A percentile compares a stretch with the other conserved stretches of the same genome.
These are phyloP conservation scores for Peronospora belbahrii DNA, from an alignment of 352 stramenopile genomes.

Conservation along the genomic window DNA sequence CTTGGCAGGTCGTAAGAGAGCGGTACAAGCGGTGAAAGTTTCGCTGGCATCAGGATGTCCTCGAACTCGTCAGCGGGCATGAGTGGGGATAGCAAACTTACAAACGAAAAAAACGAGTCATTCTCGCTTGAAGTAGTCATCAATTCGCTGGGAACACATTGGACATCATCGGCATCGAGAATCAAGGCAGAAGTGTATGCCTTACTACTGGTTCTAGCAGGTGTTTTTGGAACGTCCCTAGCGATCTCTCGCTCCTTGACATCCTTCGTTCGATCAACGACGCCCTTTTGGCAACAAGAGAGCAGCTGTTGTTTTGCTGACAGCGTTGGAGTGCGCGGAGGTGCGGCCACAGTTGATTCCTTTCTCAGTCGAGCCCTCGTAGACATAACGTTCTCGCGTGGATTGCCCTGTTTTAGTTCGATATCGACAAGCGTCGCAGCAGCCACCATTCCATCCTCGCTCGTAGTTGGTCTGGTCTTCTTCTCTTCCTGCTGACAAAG, in stretches of 20 bases:
- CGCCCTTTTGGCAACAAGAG: slow-evolving; percentile 26
- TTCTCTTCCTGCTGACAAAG: slow-evolving; percentile 17
- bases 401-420: background rate
- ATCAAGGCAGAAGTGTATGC: slow-evolving; percentile 4
- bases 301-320: slow-evolving; percentile 25
- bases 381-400: background rate
- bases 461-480: slow-evolving; percentile 2
- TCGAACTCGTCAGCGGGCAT: slow-evolving; percentile 51
- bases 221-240: slow-evolving; percentile 8
- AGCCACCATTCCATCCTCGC: background rate
- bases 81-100: slow-evolving; percentile 65
- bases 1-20: slow-evolving; percentile 48
- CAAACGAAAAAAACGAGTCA: slow-evolving; percentile 78
- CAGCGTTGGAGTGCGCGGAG: slow-evolving; percentile 23
- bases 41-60: slow-evolving; percentile 47
- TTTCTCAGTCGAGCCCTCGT: background rate
- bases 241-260: slow-evolving; percentile 5
- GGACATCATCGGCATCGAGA: slow-evolving; percentile 25
- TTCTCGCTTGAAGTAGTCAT: slow-evolving; percentile 38
- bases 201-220: background rate
- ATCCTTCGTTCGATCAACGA: slow-evolving; percentile 39
- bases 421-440: background rate
- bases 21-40: slow-evolving; percentile 51
- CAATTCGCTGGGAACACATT: slow-evolving; percentile 34
- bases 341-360: slow-evolving; percentile 2